Evolutionary conservation across 2,329 filamentous ascomycete genomes (phyloP).

Genomic region (Trichoderma atrobrunneum): DNA sequence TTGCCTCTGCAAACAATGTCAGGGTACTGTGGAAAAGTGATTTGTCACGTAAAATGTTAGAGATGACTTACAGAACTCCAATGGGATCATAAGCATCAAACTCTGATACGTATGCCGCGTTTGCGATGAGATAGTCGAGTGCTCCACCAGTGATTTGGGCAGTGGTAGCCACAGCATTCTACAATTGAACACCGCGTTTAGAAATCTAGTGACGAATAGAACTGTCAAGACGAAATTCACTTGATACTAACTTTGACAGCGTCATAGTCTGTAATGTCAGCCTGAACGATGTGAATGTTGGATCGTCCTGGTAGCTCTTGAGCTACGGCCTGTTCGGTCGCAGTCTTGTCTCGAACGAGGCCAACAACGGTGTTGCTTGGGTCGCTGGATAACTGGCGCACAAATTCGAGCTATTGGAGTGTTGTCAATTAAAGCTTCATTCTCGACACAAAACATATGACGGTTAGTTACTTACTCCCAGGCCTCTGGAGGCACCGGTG

Average conservation of each 20-base stretch:
- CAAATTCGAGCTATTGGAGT: background rate
- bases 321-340: background rate
- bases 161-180: background rate
- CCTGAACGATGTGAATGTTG: conserved; percentile 1
- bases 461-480: background rate
- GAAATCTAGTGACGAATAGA: background rate
- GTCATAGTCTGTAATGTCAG: background rate
- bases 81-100: background rate
- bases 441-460: fast-evolving
- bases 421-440: background rate
- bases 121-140: background rate
- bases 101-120: background rate
- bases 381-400: background rate
- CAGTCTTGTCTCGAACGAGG: background rate
- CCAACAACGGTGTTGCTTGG: background rate
- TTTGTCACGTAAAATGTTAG: fast-evolving
- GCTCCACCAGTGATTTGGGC: background rate
- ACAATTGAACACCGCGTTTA: background rate
- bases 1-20: background rate
- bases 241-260: background rate
- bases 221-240: background rate
- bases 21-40: too few relatives aligned
- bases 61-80: background rate
- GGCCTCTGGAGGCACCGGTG: background rate
- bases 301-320: background rate